A percentile compares a stretch with the other conserved stretches of the same genome.
phyloP scores from a whole-genome alignment of 2,329 filamentous ascomycete species.

The Colletotrichum spinosum region DNA sequence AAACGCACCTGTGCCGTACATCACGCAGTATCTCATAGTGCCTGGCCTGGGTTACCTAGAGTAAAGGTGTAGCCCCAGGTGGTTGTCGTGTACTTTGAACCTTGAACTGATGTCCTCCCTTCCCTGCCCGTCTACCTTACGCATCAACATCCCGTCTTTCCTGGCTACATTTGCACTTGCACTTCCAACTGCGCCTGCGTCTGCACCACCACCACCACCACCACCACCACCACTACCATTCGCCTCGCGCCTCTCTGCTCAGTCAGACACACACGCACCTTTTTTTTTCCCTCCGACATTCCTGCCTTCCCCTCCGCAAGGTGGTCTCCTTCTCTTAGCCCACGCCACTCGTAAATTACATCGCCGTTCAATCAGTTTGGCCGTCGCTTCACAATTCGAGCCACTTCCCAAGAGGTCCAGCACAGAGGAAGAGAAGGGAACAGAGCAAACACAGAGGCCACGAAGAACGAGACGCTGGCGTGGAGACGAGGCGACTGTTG shows the following conservation, averaged over 20 bases:
- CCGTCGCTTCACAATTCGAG: neutral
- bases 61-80: no score
- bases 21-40: no score
- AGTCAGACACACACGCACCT: conserved; percentile 23
- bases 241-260: conserved; percentile 8
- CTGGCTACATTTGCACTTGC: conserved; percentile 12
- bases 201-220: conserved; percentile 25
- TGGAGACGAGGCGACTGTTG: conserved; percentile 21
- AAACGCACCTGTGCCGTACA: neutral
- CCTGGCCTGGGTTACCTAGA: no score
- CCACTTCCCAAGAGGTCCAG: neutral
- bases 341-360: neutral
- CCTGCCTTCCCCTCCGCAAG: conserved; percentile 12
- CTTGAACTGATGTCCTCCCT: neutral
- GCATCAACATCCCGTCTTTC: conserved; percentile 28
- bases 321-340: conserved; percentile 7
- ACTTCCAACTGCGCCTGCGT: neutral
- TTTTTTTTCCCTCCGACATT: conserved; percentile 1
- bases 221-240: conserved; percentile 19
- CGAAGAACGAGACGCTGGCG: neutral
- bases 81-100: neutral
- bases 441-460: neutral
- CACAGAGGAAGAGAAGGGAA: neutral
- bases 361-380: neutral
- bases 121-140: neutral